phyloP scores from a whole-genome alignment of 345 rosid genomes.

The Acer negundo region DNA sequence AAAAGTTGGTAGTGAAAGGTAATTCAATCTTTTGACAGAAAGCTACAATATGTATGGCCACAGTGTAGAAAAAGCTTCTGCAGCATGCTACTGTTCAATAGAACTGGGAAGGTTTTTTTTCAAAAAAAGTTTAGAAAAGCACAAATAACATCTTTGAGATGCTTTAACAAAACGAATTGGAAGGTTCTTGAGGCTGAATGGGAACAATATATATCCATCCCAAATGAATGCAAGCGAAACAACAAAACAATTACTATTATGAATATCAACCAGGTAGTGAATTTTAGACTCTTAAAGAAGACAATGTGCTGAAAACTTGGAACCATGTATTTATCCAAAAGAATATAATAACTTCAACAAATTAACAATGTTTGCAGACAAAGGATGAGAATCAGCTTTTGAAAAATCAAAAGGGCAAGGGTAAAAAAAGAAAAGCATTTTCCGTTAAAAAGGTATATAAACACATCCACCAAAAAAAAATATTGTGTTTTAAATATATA shows the following conservation, averaged over 20 bases:
- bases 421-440: conserved; percentile 3
- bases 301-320: conserved; percentile 5
- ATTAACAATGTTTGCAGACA: neutral
- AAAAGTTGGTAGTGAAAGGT: neutral
- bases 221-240: neutral
- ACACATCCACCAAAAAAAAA: conserved; percentile 1
- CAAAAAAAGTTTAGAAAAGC: neutral
- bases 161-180: neutral
- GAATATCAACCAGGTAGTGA: neutral
- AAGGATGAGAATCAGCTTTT: neutral
- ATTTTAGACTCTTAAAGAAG: neutral
- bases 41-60: neutral
- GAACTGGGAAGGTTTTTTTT: neutral
- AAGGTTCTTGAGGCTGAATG: neutral
- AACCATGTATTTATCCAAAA: neutral
- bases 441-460: neutral
- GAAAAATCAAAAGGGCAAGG: neutral
- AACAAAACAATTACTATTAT: neutral
- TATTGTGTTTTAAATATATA: neutral
- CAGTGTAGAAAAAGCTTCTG: neutral
- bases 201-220: neutral
- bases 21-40: neutral
- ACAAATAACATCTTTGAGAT: neutral
- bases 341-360: neutral
- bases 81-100: neutral